Percentiles rank a stretch among this genome's conserved stretches.
These are phyloP conservation scores for Trypanosoma boissoni DNA, from an alignment of 208 protist genomes.

Conservation along the genomic window DNA sequence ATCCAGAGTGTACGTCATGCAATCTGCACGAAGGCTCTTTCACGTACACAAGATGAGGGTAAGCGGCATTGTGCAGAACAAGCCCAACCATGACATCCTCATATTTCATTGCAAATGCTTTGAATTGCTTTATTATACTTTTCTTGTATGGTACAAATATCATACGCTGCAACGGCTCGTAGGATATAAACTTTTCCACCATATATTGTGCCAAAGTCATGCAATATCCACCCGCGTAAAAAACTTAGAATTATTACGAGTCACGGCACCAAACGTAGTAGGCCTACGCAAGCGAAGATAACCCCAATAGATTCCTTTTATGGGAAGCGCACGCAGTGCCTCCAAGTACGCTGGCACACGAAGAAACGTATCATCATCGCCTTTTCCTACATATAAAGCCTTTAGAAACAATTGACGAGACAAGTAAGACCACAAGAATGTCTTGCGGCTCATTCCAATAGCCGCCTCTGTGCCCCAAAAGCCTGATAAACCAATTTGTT, in stretches of 20 bases:
- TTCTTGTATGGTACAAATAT: background rate
- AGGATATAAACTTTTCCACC: background rate
- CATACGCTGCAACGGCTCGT: background rate
- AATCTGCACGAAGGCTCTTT: background rate
- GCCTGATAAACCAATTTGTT: slow-evolving; percentile 5
- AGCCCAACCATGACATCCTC: slow-evolving; percentile 5
- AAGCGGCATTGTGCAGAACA: background rate
- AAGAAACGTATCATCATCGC: slow-evolving; percentile 52
- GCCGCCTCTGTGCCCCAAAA: slow-evolving; percentile 31
- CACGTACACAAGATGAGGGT: background rate
- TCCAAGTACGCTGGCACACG: slow-evolving; percentile 50
- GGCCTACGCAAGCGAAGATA: too few relatives aligned
- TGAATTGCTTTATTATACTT: background rate
- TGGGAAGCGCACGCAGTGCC: slow-evolving; percentile 27
- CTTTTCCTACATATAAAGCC: slow-evolving; percentile 40
- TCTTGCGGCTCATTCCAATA: slow-evolving; percentile 43
- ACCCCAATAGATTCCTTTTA: slow-evolving; percentile 9
- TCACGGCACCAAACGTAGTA: background rate
- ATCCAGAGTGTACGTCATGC: too few relatives aligned
- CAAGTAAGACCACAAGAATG: slow-evolving; percentile 37
- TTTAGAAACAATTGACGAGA: slow-evolving; percentile 33
- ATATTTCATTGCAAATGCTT: background rate
- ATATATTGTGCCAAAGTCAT: background rate
- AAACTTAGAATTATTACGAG: background rate
- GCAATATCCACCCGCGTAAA: background rate